Base-by-base conservation (phyloP, 2,329 filamentous ascomycete genomes). In the Neocucurbitaria cava region DNA sequence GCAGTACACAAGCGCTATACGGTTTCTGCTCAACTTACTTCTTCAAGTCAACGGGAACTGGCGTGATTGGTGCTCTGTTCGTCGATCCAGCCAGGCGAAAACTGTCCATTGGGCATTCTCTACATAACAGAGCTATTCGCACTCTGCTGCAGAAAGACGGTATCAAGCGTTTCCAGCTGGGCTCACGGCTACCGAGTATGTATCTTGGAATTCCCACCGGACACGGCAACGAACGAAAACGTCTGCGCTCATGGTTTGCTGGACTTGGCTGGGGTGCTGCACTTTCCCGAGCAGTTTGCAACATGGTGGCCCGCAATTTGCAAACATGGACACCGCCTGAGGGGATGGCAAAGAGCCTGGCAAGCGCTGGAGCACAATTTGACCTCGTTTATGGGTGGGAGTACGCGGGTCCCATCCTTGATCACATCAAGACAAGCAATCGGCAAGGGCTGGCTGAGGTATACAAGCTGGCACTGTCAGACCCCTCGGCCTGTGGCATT, bases 1-100 rank as follows among this genome's bases (percentile, higher is more conserved):
- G 91, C 77, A 96, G 90, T 73, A 98, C 93, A 0, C 89, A 92
- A 59, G 91, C 91, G 0, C 78, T 98, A 0, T 97, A 96, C 69
- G 93, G 93, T 1, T 98, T 97, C 75, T 94, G 90, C 68, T 89
- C 92, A 0, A 96, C 92, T 0, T 97, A 96, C 71, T 92, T 86
- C 71, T 87, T 90, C 69, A 86, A 86, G 36, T 82, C 79, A n/a
- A 87, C 81, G 3, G 84, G 84, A 6, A 87, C 87, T 4, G 92
- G 91, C 15, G 88, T 92, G 17, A 87, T 98, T 46, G 92, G 90
- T 0, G 87, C 91, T 3, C 82, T 98, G n/a, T 89, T 97, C 58
- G 94, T 98, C 33, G 93, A 97, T 62, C 93, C 94, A 0, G 79
- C 84, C 3, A 89, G 96, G 68, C 87, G 94, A 30, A 95, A 93